Evolutionary conservation across 495 filamentous ascomycete species (phyloP).

Genomic region (Penicillium cataractarum): DNA sequence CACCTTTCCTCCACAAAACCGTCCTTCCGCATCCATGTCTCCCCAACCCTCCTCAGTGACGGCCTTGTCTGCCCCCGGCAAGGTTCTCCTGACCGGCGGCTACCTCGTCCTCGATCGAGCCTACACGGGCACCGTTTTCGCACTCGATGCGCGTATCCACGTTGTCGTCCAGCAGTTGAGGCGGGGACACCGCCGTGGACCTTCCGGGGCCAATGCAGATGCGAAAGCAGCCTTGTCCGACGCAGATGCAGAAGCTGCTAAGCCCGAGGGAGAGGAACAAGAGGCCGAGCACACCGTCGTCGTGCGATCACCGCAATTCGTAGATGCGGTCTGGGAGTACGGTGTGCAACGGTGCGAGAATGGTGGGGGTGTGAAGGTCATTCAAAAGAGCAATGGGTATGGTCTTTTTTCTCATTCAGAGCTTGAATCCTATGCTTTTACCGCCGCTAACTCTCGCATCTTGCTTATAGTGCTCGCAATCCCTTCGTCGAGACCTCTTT

Average conservation of each 20-base stretch:
- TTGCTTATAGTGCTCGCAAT: conserved; percentile 55
- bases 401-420: conserved; percentile 32
- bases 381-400: conserved; percentile 76
- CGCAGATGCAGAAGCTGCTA: conserved; percentile 12
- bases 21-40: conserved; percentile 19
- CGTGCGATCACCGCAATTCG: conserved; percentile 90
- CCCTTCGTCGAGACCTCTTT: conserved; percentile 90
- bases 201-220: conserved; percentile 26
- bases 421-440: background rate
- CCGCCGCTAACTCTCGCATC: conserved; percentile 1
- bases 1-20: conserved; percentile 20
- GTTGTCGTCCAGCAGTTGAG: conserved; percentile 66
- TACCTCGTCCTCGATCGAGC: conserved; percentile 90
- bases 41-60: conserved; percentile 34
- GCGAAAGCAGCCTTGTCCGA: conserved; percentile 14
- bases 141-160: conserved; percentile 91
- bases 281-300: conserved; percentile 61
- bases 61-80: conserved; percentile 90
- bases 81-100: conserved; percentile 91
- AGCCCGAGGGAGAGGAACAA: conserved; percentile 22
- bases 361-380: conserved; percentile 76
- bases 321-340: conserved; percentile 84
- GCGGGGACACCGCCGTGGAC: conserved; percentile 36
- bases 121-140: conserved; percentile 90
- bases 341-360: conserved; percentile 66